A percentile compares a stretch with the other conserved stretches of the same genome.
Evolutionary conservation across 768 basidiomycete genomes (phyloP).

Genomic region (Amanita fuliginea): DNA sequence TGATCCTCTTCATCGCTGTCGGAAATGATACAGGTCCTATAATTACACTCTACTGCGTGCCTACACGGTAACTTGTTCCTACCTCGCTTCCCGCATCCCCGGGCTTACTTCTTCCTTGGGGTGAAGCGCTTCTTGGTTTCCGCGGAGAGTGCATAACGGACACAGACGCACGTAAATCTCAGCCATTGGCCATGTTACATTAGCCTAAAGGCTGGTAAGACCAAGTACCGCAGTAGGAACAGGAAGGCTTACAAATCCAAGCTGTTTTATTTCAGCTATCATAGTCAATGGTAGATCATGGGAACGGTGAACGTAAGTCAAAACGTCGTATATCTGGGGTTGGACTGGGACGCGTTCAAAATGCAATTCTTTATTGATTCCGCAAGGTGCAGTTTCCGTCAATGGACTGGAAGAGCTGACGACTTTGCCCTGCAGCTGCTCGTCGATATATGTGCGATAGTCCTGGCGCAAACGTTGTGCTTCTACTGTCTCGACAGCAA

Average conservation of each 20-base stretch:
- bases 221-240: background rate
- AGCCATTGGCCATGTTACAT: constrained; percentile 65
- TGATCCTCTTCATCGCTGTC: background rate
- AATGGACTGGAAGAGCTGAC: background rate
- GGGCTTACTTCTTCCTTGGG: background rate
- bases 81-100: background rate
- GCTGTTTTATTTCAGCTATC: constrained; percentile 41
- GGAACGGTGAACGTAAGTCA: constrained; percentile 54
- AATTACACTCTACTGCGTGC: background rate
- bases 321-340: constrained; percentile 56
- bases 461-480: constrained; percentile 39
- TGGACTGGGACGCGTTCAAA: constrained; percentile 59
- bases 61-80: background rate
- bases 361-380: constrained; percentile 12
- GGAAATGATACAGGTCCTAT: background rate
- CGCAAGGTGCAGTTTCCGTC: constrained; percentile 12
- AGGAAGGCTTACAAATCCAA: constrained; percentile 43
- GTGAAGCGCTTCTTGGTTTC: constrained; percentile 6
- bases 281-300: constrained; percentile 45
- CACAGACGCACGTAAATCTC: constrained; percentile 57
- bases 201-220: constrained; percentile 28
- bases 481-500: constrained; percentile 34
- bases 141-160: constrained; percentile 29
- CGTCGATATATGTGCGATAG: constrained; percentile 28
- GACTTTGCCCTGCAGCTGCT: constrained; percentile 2